These are phyloP conservation scores for Tetracladium setigerum DNA, from an alignment of 495 filamentous ascomycete species.

Conservation along the genomic window DNA sequence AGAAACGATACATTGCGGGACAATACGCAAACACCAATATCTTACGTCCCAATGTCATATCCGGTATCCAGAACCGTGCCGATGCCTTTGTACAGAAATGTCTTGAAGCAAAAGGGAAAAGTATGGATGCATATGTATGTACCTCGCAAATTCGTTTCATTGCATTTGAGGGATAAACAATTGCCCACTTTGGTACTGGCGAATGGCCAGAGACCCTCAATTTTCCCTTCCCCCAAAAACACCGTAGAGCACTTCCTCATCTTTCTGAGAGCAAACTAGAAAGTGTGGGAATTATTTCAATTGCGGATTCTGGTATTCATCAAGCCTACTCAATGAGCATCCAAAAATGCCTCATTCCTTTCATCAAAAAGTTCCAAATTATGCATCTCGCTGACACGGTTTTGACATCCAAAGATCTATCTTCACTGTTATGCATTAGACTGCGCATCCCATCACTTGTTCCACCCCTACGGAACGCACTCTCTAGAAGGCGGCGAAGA, in stretches of 20 bases:
- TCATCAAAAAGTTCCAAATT: no score
- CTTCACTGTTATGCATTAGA: constrained; percentile 60
- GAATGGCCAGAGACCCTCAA: no score
- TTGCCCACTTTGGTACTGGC: no score
- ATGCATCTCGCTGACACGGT: neutral
- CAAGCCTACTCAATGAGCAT: no score
- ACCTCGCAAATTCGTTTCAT: neutral
- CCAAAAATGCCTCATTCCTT: no score
- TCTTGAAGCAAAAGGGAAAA: constrained; percentile 26
- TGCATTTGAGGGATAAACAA: no score
- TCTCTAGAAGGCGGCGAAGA: constrained; percentile 43
- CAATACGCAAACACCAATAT: constrained; percentile 62
- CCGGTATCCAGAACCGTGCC: constrained; percentile 47
- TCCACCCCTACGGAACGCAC: constrained; percentile 51
- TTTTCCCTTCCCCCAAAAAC: no score
- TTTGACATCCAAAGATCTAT: constrained; percentile 19
- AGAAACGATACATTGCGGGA: constrained; percentile 54
- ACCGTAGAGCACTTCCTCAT: no score
- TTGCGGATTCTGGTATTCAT: no score
- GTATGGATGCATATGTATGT: constrained; percentile 52
- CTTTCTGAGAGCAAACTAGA: no score
- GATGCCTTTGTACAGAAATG: constrained; percentile 44
- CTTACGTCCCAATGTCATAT: constrained; percentile 40
- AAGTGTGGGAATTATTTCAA: no score
- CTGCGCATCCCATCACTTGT: constrained; percentile 57